A percentile compares a stretch with the other conserved stretches of the same genome.
phyloP scores from a whole-genome alignment of 2,329 filamentous ascomycete species.

The Colletotrichum sublineola region DNA sequence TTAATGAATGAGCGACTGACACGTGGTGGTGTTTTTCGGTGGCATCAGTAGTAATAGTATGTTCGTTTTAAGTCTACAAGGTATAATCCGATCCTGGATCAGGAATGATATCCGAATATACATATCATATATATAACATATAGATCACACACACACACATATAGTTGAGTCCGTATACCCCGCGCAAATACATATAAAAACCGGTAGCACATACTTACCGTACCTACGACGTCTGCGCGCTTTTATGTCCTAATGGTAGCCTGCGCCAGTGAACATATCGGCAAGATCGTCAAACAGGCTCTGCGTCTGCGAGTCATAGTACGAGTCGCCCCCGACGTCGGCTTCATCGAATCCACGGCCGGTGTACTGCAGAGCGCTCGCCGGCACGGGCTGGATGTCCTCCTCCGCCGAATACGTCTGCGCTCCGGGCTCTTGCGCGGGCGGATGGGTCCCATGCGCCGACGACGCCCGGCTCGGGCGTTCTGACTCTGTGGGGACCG shows the following conservation, averaged over 20 bases:
- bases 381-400: slow-evolving; percentile 12
- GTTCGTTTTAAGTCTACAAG: not conserved
- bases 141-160: too few species aligned
- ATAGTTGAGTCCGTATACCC: too few species aligned
- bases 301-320: not conserved
- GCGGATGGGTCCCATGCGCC: not conserved
- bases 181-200: not conserved
- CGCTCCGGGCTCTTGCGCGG: not conserved
- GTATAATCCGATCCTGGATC: not conserved
- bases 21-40: not conserved
- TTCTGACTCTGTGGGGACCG: slow-evolving; percentile 19
- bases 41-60: not conserved
- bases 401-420: slow-evolving; percentile 6
- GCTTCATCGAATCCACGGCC: not conserved
- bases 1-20: not conserved
- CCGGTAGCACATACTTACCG: not conserved
- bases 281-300: slow-evolving; percentile 6
- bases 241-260: not conserved
- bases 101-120: not conserved
- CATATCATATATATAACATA: too few species aligned
- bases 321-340: not conserved
- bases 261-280: slow-evolving; percentile 1
- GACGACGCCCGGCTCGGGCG: slow-evolving; percentile 14
- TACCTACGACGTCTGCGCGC: not conserved
- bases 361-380: not conserved